Conservation (phyloP, 257 asterid species). For the Avicennia marina region DNA sequence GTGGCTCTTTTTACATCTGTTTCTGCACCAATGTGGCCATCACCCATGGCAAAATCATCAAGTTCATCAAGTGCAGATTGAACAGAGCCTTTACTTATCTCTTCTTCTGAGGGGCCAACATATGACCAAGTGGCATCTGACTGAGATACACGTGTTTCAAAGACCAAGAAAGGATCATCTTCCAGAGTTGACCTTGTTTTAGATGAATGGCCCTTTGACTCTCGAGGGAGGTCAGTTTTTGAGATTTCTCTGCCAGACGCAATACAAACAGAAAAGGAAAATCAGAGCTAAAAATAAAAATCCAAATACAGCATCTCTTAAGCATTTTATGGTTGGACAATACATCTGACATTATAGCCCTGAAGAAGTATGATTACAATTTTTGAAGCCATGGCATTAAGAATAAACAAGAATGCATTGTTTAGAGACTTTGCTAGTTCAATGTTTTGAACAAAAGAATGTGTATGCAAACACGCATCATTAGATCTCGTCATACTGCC, state of each 20-base stretch:
- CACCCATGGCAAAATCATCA: constrained; percentile 46
- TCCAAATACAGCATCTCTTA: too few relatives aligned
- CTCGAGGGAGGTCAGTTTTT: constrained; percentile 32
- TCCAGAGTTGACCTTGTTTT: constrained; percentile 26
- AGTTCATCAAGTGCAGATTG: constrained; percentile 52
- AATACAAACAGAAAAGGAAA: neutral
- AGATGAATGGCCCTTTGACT: constrained; percentile 27
- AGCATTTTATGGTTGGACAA: too few relatives aligned
- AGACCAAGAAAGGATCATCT: constrained; percentile 60
- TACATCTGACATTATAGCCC: too few relatives aligned
- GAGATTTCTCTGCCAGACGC: constrained; percentile 1
- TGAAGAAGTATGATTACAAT: too few relatives aligned
- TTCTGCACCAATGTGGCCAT: constrained; percentile 24
- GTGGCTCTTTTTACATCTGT: constrained; percentile 15
- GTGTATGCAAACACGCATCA: too few relatives aligned
- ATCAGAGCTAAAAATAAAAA: too few relatives aligned
- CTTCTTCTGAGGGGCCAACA: constrained; percentile 28
- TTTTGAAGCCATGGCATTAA: too few relatives aligned
- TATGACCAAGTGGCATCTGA: constrained; percentile 46
- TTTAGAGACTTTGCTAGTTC: too few relatives aligned
- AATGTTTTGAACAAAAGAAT: too few relatives aligned
- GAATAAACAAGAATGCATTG: too few relatives aligned
- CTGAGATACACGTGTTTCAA: constrained; percentile 39
- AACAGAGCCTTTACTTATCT: constrained; percentile 26
- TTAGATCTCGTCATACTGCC: too few relatives aligned